Percentiles rank a stretch among this genome's conserved stretches.
Evolutionary conservation across 169 alveolate genomes (phyloP).

Genomic region (Plasmodium billcollinsi): DNA sequence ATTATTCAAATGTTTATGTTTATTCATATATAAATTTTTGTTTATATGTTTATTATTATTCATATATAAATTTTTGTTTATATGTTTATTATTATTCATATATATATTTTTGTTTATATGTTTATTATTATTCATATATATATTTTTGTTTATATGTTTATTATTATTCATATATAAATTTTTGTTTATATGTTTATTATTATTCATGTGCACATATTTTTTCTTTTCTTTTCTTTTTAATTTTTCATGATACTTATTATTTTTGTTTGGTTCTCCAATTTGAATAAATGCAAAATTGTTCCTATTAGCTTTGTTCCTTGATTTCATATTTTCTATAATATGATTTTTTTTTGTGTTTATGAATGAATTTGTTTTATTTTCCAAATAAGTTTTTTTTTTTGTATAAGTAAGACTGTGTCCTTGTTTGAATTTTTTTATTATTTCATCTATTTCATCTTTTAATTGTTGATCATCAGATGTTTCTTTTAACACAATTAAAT

Average conservation of each 20-base stretch:
- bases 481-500: conserved; percentile 75
- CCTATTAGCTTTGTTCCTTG: too few relatives aligned
- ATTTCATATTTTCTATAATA: background rate
- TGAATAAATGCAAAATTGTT: background rate
- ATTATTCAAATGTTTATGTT: background rate
- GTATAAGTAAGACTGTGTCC: background rate
- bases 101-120: background rate
- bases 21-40: background rate
- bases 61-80: background rate
- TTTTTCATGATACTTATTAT: background rate
- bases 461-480: conserved; percentile 70
- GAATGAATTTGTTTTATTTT: background rate
- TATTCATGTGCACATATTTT: background rate
- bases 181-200: background rate
- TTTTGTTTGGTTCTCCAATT: background rate
- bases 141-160: background rate
- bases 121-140: background rate
- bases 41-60: background rate
- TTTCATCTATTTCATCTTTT: conserved; percentile 57
- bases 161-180: background rate
- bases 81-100: background rate
- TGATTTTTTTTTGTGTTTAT: background rate
- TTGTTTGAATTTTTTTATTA: conserved; percentile 15
- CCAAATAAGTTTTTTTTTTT: background rate
- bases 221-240: conserved; percentile 1